Conservation (phyloP, 2,329 filamentous ascomycete species). For the Diaporthe citriasiana region DNA sequence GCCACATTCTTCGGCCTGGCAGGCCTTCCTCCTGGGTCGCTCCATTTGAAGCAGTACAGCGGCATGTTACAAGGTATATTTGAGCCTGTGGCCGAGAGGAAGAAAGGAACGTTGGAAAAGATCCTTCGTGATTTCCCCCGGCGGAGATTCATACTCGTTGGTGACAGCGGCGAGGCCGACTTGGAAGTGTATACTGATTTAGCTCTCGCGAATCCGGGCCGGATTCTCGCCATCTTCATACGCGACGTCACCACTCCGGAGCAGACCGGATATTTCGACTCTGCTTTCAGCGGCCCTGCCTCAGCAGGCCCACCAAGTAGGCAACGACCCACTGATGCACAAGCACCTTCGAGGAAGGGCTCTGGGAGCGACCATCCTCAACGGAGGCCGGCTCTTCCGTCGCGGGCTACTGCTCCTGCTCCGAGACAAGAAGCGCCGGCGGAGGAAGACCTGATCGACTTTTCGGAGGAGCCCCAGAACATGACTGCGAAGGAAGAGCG, state of each 20-base stretch:
- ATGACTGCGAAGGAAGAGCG: constrained; percentile 53
- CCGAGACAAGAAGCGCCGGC: constrained; percentile 52
- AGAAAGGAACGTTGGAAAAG: constrained; percentile 87
- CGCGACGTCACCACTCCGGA: constrained; percentile 91
- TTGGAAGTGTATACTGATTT: constrained; percentile 97
- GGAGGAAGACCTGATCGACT: constrained; percentile 74
- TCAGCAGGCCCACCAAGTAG: constrained; percentile 46
- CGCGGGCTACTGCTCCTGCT: constrained; percentile 47
- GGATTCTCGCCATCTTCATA: constrained; percentile 91
- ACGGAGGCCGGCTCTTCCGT: constrained; percentile 52
- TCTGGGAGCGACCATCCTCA: constrained; percentile 43
- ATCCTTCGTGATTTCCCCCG: constrained; percentile 92
- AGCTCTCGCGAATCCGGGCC: constrained; percentile 85
- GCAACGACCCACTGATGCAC: constrained; percentile 14
- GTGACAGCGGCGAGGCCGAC: constrained; percentile 96
- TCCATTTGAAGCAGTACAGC: constrained; percentile 95
- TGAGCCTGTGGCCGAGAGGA: constrained; percentile 94
- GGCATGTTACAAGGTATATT: constrained; percentile 99
- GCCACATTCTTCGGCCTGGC: constrained; percentile 86
- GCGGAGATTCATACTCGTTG: constrained; percentile 89
- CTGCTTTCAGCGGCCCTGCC: constrained; percentile 55
- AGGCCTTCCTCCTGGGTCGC: constrained; percentile 86
- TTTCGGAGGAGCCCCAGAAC: constrained; percentile 66
- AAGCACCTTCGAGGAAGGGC: constrained; percentile 41
- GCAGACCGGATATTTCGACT: constrained; percentile 82